Conservation (phyloP, 2,329 filamentous ascomycete genomes). For the Pseudogymnoascus sp. region DNA sequence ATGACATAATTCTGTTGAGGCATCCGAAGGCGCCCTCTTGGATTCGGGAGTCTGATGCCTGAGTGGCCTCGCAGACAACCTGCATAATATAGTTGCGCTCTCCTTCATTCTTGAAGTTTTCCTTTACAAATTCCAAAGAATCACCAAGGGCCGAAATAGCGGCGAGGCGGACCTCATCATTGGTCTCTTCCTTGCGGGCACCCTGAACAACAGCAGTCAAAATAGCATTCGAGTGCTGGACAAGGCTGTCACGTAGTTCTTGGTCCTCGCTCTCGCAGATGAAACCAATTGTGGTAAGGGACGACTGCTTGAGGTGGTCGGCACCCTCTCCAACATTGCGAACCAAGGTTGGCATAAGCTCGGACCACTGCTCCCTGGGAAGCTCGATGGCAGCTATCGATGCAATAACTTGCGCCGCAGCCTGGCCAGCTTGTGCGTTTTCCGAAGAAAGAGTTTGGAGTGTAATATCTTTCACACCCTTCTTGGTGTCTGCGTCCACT, state of each 20-base stretch:
- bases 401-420: constrained; percentile 89
- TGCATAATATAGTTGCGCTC: constrained; percentile 99
- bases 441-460: constrained; percentile 75
- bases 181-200: constrained; percentile 91
- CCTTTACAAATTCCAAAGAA: constrained; percentile 93
- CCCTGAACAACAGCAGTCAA: constrained; percentile 96
- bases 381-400: constrained; percentile 93
- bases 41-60: constrained; percentile 82
- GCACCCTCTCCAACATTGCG: constrained; percentile 84
- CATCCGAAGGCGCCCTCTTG: constrained; percentile 96
- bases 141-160: constrained; percentile 92
- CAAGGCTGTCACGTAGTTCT: constrained; percentile 72
- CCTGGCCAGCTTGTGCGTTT: constrained; percentile 76
- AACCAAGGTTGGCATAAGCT: constrained; percentile 82
- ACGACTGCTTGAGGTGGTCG: constrained; percentile 88
- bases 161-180: constrained; percentile 80
- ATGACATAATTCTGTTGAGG: constrained; percentile 94
- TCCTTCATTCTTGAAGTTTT: constrained; percentile 98
- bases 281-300: constrained; percentile 92
- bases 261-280: constrained; percentile 93
- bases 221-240: constrained; percentile 91
- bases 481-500: constrained; percentile 75
- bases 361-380: constrained; percentile 84
- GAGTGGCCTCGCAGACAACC: constrained; percentile 97
- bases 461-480: constrained; percentile 80